Evolutionary conservation across 179 eudicot genomes (phyloP), one percentile per base, ranked within the genome.

Genomic region (Silene noctiflora): DNA sequence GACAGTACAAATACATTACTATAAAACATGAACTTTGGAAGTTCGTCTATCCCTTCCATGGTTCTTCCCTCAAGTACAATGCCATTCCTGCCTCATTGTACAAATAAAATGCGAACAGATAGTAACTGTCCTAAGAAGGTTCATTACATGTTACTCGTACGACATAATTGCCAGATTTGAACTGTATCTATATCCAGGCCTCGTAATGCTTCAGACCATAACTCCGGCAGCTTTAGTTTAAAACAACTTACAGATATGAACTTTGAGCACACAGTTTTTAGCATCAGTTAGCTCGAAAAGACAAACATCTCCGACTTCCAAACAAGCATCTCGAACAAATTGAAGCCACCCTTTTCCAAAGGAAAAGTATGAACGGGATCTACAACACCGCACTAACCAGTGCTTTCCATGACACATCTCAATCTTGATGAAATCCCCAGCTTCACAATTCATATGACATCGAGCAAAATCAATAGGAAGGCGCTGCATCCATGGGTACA

Each of bases 281-380:
- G 67, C 77, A 59, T 75, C 68, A 5, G n/a, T 67, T 2, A 75
- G 74, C 60, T 82, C 81, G 6, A 78, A 75, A 66, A 82, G 29
- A 56, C 84, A 82, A 13, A 65, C 53, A 71, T 82, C 79, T 20
- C 79, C 79, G 13, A 70, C 22, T 60, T 75, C 27, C 66, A 82
- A 65, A 35, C 63, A 17, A 31, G 16, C 48, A 1, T 48, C 7
- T 13, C 68, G 42, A 0, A 73, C 66, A 71, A 78, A 75, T 16
- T 19, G 0, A 4, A 4, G 21, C 79, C 76, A 82, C 6, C 84
- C 81, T 27, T 9, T 29, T 17, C 78, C 58, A 16, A 82, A 58
- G 60, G 20, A 8, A 42, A 62, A 65, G 14, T 10, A 14, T 11
- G 3, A 0, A 6, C 11, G n/a, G 55, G 0, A 0, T 42, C 16